Evolutionary conservation across 257 asterid species (phyloP).

Genomic region (Solanum microdontum): DNA sequence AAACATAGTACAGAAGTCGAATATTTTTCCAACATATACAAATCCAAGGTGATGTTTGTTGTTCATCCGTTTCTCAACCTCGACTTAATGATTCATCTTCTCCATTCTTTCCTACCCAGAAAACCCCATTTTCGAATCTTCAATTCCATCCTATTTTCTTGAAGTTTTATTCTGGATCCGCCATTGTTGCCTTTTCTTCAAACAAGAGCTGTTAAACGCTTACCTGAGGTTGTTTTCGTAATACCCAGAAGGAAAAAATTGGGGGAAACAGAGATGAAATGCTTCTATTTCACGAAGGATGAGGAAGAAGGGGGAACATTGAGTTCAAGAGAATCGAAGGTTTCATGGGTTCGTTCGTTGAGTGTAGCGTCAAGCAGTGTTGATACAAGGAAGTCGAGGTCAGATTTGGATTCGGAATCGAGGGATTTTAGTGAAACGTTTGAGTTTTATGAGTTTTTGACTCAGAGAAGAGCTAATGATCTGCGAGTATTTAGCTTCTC

Average conservation of each 20-base stretch:
- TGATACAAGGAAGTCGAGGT: slow-evolving; percentile 38
- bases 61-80: neutral
- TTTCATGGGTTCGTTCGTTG: slow-evolving; percentile 75
- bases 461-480: slow-evolving; percentile 61
- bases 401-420: slow-evolving; percentile 66
- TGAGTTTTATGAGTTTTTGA: slow-evolving; percentile 46
- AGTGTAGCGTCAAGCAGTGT: slow-evolving; percentile 70
- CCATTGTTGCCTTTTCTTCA: neutral
- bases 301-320: slow-evolving; percentile 35
- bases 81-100: neutral
- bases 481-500: slow-evolving; percentile 52
- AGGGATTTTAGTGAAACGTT: slow-evolving; percentile 55
- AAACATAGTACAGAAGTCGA: neutral
- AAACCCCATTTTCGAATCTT: neutral
- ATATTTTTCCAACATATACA: neutral
- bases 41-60: neutral
- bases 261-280: slow-evolving; percentile 38
- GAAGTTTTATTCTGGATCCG: neutral
- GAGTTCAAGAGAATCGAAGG: slow-evolving; percentile 40
- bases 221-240: neutral
- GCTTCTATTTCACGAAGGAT: slow-evolving; percentile 64
- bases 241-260: neutral
- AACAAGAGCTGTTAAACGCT: neutral
- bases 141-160: neutral
- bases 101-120: neutral